These are phyloP conservation scores for Syzygium syzygioides DNA, from an alignment of 441 rosid genomes.

Conservation along the genomic window DNA sequence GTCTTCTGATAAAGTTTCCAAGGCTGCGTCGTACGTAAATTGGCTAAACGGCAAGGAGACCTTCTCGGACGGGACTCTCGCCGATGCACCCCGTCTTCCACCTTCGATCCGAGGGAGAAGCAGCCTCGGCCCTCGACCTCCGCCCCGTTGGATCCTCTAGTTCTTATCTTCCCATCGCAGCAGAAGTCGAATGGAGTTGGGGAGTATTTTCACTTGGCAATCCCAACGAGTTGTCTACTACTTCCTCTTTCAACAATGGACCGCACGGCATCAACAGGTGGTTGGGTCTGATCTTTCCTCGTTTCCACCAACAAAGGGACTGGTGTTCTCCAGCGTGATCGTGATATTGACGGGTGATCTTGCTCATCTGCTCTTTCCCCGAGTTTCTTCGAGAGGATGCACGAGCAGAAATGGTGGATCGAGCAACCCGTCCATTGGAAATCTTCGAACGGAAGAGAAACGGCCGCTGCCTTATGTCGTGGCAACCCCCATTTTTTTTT, in stretches of 20 bases:
- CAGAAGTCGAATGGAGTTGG: background rate
- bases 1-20: background rate
- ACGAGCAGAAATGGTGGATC: background rate
- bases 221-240: background rate
- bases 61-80: background rate
- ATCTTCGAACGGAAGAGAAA: background rate
- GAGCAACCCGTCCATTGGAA: background rate
- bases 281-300: background rate
- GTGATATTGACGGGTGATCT: background rate
- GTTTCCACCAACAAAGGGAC: background rate
- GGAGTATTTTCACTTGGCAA: background rate
- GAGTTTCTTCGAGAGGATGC: background rate
- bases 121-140: background rate
- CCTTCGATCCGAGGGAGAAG: background rate
- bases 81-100: background rate
- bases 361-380: background rate
- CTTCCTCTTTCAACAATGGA: background rate
- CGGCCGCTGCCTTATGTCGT: background rate
- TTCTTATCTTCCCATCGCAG: background rate
- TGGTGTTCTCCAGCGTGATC: background rate
- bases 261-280: background rate
- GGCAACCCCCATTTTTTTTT: background rate
- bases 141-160: background rate
- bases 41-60: background rate
- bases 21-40: background rate